Percentiles rank a stretch among this genome's conserved stretches.
phyloP scores from a whole-genome alignment of 2,329 filamentous ascomycete species.

The Pestalotiopsis sp. region DNA sequence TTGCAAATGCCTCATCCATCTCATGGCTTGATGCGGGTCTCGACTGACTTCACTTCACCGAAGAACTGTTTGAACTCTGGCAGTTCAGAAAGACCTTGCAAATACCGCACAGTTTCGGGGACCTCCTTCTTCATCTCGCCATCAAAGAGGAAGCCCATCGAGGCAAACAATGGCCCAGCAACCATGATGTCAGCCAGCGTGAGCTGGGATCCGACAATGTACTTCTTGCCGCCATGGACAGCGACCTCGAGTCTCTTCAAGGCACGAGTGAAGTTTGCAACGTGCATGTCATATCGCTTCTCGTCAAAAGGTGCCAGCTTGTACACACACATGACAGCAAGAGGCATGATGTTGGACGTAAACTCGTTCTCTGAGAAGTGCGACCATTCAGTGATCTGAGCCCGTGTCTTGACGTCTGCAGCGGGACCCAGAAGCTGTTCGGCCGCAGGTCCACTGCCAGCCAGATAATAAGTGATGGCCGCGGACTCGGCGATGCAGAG shows the following conservation, averaged over 20 bases:
- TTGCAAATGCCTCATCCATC: background rate
- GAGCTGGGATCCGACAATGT: slow-evolving; percentile 36
- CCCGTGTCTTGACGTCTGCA: slow-evolving; percentile 36
- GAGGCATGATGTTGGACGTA: slow-evolving; percentile 18
- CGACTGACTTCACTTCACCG: slow-evolving; percentile 31
- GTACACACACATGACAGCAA: slow-evolving; percentile 26
- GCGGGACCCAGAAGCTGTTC: slow-evolving; percentile 42
- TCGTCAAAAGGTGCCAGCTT: slow-evolving; percentile 30
- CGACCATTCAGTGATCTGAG: slow-evolving; percentile 46
- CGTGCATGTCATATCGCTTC: slow-evolving; percentile 19
- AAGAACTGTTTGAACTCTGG: slow-evolving; percentile 34
- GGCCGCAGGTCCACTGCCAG: slow-evolving; percentile 42
- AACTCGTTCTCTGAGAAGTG: slow-evolving; percentile 40
- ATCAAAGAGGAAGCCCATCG: slow-evolving; percentile 29
- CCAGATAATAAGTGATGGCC: slow-evolving; percentile 48
- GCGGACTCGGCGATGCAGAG: slow-evolving; percentile 44
- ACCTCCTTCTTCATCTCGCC: slow-evolving; percentile 33
- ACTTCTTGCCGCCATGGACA: slow-evolving; percentile 34
- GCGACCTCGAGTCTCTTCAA: slow-evolving; percentile 29
- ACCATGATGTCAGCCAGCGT: slow-evolving; percentile 40
- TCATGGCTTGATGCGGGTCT: slow-evolving; percentile 23
- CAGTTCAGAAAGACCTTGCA: slow-evolving; percentile 28
- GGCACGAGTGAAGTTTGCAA: slow-evolving; percentile 26
- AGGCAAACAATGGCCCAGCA: slow-evolving; percentile 23
- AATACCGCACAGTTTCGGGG: slow-evolving; percentile 32